Evolutionary conservation across 176 grass and related monocot species (phyloP), one percentile per base, ranked within the genome.

Genomic region (Oryza officinalis): DNA sequence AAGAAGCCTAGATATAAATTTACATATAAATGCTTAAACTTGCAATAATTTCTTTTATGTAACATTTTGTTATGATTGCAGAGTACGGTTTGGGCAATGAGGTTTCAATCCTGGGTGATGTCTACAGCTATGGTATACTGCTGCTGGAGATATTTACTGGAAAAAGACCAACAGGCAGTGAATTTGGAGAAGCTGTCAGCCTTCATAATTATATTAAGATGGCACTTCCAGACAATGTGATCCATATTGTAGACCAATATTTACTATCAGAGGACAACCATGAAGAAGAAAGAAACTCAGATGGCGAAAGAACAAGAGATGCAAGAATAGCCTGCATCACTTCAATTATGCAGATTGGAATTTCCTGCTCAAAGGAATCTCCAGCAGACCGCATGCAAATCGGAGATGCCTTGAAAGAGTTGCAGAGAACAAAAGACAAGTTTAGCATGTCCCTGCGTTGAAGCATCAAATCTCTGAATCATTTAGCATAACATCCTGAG

Each of bases 41-140:
- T 54, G 50, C 6, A 1, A 37, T 9, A 63, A 3, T 3, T 26
- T 26, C n/a, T 10, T 63, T 27, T 60, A 9, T 11, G 9, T 33
- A 35, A 37, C 45, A 30, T 78, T 65, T 46, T 79, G 2, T 8
- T 17, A 13, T 64, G 27, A 30, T 66, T 23, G 13, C 76, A 79
- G 76, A 79, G 40, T 79, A 79, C 26, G 61, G 61, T 18, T 23
- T 78, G 14, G 76, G 59, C 35, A 44, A 78, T 17, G 76, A 78
- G 31, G 46, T 38, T 54, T 85, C 83, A 10, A 9, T 67, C 8
- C n/a, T 43, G 49, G 83, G 73, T 66, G 83, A 78, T 63, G 46
- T 70, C 47, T 85, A 79, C 64, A 85, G 83, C 69, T 79, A 71
- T 45, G 83, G 83, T 61, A 70, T 85, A 49, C 46, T 85, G 37